These are phyloP conservation scores for Ophiostoma australiae DNA, from an alignment of 2,329 filamentous ascomycete genomes.

Conservation along the genomic window DNA sequence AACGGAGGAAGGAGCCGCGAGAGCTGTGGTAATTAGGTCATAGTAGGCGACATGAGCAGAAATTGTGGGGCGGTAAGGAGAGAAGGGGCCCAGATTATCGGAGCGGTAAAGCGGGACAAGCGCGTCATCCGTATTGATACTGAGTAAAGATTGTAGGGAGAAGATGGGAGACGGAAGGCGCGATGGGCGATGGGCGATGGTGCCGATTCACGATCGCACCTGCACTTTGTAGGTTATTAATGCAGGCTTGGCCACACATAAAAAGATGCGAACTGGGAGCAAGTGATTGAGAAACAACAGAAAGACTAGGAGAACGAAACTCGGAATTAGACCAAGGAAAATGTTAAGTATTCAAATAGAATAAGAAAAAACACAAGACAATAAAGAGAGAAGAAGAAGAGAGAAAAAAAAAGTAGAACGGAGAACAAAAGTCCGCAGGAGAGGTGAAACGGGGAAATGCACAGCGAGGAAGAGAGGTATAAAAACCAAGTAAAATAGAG, in stretches of 20 bases:
- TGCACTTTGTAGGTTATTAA: not conserved
- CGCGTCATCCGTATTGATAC: not conserved
- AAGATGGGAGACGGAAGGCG: not conserved
- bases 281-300: not conserved
- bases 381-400: not conserved
- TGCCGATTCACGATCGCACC: not conserved
- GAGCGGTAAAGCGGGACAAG: slow-evolving; percentile 14
- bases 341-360: not conserved
- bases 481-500: not conserved
- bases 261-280: not conserved
- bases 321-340: not conserved
- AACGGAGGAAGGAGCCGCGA: not conserved
- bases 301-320: not conserved
- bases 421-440: slow-evolving; percentile 5
- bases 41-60: not conserved
- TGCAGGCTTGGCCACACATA: not conserved
- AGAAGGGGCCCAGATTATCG: not conserved
- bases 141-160: not conserved
- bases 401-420: not conserved
- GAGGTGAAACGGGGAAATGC: not conserved
- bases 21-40: not conserved
- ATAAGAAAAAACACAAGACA: not conserved
- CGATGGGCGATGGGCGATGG: not conserved
- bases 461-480: not conserved
- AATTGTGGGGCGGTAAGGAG: not conserved